These are phyloP conservation scores for Dillenia suffruticosa DNA, from an alignment of 164 flowering plant species.

Conservation along the genomic window DNA sequence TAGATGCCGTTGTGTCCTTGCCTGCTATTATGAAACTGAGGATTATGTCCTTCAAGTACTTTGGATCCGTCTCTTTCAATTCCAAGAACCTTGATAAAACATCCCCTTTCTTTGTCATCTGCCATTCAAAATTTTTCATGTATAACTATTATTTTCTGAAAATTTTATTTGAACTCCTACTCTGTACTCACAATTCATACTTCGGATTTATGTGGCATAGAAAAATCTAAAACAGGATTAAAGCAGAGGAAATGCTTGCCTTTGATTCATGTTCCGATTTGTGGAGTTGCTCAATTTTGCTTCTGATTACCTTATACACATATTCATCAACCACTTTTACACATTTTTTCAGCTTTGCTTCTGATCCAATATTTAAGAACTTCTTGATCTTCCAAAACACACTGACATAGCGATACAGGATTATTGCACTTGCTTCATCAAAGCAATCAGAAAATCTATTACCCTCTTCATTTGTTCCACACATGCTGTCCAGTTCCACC, in stretches of 20 bases:
- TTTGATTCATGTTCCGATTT: slow-evolving; percentile 16
- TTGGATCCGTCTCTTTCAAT: slow-evolving; percentile 34
- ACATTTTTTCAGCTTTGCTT: slow-evolving; percentile 42
- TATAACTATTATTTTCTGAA: background rate
- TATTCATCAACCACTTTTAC: slow-evolving; percentile 41
- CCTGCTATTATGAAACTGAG: slow-evolving; percentile 72
- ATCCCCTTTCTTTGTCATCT: slow-evolving; percentile 48
- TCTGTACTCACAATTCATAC: background rate
- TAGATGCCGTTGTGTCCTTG: slow-evolving; percentile 69
- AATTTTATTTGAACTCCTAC: too few species aligned
- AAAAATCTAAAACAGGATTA: background rate
- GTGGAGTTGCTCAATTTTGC: slow-evolving; percentile 33
- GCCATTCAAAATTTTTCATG: background rate
- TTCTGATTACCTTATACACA: slow-evolving; percentile 43
- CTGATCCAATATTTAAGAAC: slow-evolving; percentile 54
- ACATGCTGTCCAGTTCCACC: slow-evolving; percentile 49
- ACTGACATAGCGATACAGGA: slow-evolving; percentile 52
- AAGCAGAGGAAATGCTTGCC: slow-evolving; percentile 16
- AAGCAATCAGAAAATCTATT: slow-evolving; percentile 34
- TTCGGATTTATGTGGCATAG: background rate
- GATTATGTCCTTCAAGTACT: slow-evolving; percentile 60
- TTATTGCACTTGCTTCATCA: slow-evolving; percentile 47
- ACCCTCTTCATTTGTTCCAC: slow-evolving; percentile 50
- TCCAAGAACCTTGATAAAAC: slow-evolving; percentile 67
- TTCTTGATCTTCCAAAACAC: slow-evolving; percentile 55